phyloP scores from a whole-genome alignment of 345 rosid species.

The Gossypium bickii region DNA sequence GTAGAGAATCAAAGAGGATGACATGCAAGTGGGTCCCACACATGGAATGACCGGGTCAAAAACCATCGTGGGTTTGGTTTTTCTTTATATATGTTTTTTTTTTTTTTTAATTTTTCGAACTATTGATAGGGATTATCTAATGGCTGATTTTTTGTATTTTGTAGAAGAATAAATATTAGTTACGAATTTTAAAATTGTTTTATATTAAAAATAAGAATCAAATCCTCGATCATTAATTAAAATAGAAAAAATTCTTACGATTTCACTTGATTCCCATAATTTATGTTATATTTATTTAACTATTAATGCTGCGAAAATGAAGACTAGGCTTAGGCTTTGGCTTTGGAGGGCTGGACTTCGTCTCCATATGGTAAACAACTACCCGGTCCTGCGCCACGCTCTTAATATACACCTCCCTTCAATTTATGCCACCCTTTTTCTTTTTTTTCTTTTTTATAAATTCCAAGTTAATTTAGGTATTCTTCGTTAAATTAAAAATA shows the following conservation, averaged over 20 bases:
- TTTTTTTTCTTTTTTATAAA: too few relatives aligned
- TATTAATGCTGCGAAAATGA: background rate
- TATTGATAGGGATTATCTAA: too few relatives aligned
- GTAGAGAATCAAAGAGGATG: constrained; percentile 12
- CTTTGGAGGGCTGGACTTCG: background rate
- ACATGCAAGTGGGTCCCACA: background rate
- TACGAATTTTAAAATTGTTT: too few relatives aligned
- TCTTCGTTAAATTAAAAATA: too few relatives aligned
- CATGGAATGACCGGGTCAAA: constrained; percentile 14
- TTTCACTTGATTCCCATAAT: too few relatives aligned
- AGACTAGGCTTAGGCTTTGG: background rate
- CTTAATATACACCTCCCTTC: background rate
- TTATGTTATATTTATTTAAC: too few relatives aligned
- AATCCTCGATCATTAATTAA: rapidly evolving
- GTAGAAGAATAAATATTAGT: rapidly evolving
- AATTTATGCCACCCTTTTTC: too few relatives aligned
- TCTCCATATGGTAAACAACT: background rate
- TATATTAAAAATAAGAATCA: rapidly evolving
- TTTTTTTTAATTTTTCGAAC: too few relatives aligned
- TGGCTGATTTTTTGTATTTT: too few relatives aligned
- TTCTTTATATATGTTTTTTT: too few relatives aligned
- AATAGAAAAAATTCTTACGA: rapidly evolving
- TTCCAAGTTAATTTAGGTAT: too few relatives aligned
- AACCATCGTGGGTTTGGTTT: too few relatives aligned
- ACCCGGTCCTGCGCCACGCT: background rate